These are phyloP conservation scores for Termitomyces titanicus DNA, from an alignment of 768 basidiomycete species.

Conservation along the genomic window DNA sequence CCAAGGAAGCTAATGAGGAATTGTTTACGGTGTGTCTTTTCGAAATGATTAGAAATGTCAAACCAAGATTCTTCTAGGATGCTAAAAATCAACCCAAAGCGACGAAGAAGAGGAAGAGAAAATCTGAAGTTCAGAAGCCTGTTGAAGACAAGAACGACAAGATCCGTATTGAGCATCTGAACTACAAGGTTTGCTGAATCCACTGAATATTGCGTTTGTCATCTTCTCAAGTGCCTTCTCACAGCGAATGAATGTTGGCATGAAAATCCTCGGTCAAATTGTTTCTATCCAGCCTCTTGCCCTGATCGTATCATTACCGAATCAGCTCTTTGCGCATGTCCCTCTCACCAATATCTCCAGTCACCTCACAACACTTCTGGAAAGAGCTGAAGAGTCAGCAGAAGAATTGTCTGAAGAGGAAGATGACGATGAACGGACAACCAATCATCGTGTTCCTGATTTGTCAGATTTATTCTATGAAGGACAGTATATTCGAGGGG, in stretches of 20 bases:
- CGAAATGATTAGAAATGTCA: background rate
- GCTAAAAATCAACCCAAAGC: slow-evolving; percentile 36
- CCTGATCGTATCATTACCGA: slow-evolving; percentile 90
- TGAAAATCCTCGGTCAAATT: slow-evolving; percentile 87
- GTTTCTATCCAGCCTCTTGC: slow-evolving; percentile 84
- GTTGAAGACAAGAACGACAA: slow-evolving; percentile 44
- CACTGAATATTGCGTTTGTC: background rate
- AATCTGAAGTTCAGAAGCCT: slow-evolving; percentile 35
- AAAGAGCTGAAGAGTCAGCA: slow-evolving; percentile 53
- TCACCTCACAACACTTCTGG: slow-evolving; percentile 70
- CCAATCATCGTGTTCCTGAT: slow-evolving; percentile 51
- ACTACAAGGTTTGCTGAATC: slow-evolving; percentile 70
- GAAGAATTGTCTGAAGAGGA: slow-evolving; percentile 44
- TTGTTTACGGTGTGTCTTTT: slow-evolving; percentile 56
- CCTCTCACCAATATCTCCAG: slow-evolving; percentile 90
- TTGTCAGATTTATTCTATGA: slow-evolving; percentile 69
- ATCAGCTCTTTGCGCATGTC: slow-evolving; percentile 90
- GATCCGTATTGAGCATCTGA: slow-evolving; percentile 85
- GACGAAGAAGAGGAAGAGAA: slow-evolving; percentile 44
- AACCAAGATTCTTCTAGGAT: slow-evolving; percentile 28
- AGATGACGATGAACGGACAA: slow-evolving; percentile 39
- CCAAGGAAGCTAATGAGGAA: slow-evolving; percentile 80
- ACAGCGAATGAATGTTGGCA: slow-evolving; percentile 76
- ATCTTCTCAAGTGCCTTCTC: slow-evolving; percentile 1
- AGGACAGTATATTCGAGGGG: slow-evolving; percentile 85